These are phyloP conservation scores for Populus hybrid DNA, from an alignment of 441 rosid species.

Conservation along the genomic window DNA sequence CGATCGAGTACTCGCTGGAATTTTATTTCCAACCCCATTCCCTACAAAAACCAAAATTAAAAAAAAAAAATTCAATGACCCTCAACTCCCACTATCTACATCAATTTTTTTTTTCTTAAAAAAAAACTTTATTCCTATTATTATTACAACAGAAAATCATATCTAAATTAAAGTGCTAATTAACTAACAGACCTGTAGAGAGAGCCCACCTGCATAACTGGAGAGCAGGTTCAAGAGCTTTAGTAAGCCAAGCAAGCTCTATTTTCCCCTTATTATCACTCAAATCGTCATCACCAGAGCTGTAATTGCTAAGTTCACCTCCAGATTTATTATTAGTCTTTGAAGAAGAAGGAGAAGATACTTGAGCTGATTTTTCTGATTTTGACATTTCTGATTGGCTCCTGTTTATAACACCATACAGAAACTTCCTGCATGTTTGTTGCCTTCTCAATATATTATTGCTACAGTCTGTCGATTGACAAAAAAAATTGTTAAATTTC, in stretches of 20 bases:
- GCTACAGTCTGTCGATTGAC: conserved; percentile 31
- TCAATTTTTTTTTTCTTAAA: not conserved
- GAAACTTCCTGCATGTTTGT: conserved; percentile 33
- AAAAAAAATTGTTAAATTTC: not conserved
- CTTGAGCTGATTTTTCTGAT: conserved; percentile 32
- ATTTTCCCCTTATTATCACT: conserved; percentile 60
- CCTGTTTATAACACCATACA: conserved; percentile 40
- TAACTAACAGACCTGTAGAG: conserved; percentile 39
- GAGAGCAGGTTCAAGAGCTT: conserved; percentile 80
- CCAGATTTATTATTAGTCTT: conserved; percentile 23
- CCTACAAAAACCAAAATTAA: conserved; percentile 32
- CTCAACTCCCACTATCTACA: not conserved
- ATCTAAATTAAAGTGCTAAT: not conserved
- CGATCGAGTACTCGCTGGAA: conserved; percentile 54
- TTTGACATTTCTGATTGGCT: conserved; percentile 44
- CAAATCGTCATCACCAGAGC: conserved; percentile 51
- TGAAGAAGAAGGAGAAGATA: conserved; percentile 31
- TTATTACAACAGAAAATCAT: not conserved
- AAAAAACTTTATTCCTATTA: not conserved
- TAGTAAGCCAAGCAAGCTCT: conserved; percentile 78
- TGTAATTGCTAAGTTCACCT: conserved; percentile 28
- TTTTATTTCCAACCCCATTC: conserved; percentile 42
- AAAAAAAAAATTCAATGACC: not conserved
- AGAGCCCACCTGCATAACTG: conserved; percentile 74
- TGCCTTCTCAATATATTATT: conserved; percentile 34